phyloP scores from a whole-genome alignment of 1,284 basidiomycete genomes.

The Pascua guehoae region DNA sequence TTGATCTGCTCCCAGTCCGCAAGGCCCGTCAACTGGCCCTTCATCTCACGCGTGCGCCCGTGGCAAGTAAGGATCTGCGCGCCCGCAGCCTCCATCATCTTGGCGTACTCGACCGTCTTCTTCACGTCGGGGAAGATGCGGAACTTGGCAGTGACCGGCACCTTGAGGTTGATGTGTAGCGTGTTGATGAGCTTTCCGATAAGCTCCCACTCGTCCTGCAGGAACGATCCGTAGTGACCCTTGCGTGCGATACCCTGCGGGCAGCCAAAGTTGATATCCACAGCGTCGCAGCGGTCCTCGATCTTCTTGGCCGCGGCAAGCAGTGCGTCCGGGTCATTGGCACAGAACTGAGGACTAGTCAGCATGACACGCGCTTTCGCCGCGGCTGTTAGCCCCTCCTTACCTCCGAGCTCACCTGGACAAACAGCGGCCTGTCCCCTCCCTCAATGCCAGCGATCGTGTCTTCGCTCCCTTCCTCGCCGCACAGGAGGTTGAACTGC shows the following conservation, averaged over 20 bases:
- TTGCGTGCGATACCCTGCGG: constrained; percentile 90
- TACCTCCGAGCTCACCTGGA: constrained; percentile 56
- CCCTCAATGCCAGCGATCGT: constrained; percentile 41
- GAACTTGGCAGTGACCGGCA: constrained; percentile 96
- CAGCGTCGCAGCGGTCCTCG: constrained; percentile 75
- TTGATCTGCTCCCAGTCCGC: constrained; percentile 82
- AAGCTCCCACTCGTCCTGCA: constrained; percentile 92
- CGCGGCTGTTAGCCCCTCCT: neutral
- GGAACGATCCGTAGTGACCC: constrained; percentile 83
- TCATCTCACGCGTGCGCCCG: constrained; percentile 84
- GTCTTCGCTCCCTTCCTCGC: constrained; percentile 46
- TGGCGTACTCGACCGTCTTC: constrained; percentile 87
- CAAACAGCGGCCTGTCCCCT: constrained; percentile 76
- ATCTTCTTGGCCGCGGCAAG: constrained; percentile 70
- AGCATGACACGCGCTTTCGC: constrained; percentile 3
- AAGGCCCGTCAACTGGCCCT: constrained; percentile 72
- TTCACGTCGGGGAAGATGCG: constrained; percentile 81
- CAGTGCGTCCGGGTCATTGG: constrained; percentile 77
- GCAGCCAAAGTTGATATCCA: constrained; percentile 94
- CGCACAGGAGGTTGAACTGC: constrained; percentile 65
- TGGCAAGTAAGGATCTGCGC: constrained; percentile 95
- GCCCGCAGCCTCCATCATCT: constrained; percentile 90
- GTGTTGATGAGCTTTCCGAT: constrained; percentile 75
- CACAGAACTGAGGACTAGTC: constrained; percentile 64
- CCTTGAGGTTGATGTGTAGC: constrained; percentile 72